These are phyloP conservation scores for Pythium apleroticum DNA, from an alignment of 352 stramenopile genomes.

Conservation along the genomic window DNA sequence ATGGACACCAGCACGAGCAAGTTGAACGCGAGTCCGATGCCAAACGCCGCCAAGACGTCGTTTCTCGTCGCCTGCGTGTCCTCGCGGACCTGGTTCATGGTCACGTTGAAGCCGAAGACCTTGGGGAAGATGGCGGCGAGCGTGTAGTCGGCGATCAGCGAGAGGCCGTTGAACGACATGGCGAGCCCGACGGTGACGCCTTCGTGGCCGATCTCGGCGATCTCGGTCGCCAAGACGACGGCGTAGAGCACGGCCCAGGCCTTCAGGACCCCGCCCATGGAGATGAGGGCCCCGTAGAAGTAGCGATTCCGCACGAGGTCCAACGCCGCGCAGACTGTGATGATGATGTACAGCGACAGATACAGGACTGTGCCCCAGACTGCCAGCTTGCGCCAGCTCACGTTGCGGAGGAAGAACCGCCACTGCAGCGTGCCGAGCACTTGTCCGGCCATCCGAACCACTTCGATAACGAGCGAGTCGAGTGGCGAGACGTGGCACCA, in stretches of 20 bases:
- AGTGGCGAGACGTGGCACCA: neutral
- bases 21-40: neutral
- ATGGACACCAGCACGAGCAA: neutral
- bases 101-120: neutral
- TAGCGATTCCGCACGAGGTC: neutral
- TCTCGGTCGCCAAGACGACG: conserved; percentile 1
- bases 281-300: neutral
- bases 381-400: neutral
- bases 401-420: neutral
- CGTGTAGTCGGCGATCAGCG: neutral
- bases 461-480: neutral
- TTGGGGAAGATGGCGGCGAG: neutral
- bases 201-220: conserved; percentile 3
- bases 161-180: neutral
- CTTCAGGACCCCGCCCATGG: neutral
- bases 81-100: neutral
- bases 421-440: neutral
- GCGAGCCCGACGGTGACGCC: conserved; percentile 5
- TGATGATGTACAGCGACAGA: neutral
- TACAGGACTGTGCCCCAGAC: neutral
- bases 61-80: neutral
- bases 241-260: neutral
- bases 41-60: neutral
- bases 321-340: neutral
- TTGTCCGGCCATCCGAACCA: neutral